Percentiles rank a stretch among this genome's conserved stretches.
Evolutionary conservation across 148 eudicot genomes (phyloP).

Genomic region (Linanthus parryae): DNA sequence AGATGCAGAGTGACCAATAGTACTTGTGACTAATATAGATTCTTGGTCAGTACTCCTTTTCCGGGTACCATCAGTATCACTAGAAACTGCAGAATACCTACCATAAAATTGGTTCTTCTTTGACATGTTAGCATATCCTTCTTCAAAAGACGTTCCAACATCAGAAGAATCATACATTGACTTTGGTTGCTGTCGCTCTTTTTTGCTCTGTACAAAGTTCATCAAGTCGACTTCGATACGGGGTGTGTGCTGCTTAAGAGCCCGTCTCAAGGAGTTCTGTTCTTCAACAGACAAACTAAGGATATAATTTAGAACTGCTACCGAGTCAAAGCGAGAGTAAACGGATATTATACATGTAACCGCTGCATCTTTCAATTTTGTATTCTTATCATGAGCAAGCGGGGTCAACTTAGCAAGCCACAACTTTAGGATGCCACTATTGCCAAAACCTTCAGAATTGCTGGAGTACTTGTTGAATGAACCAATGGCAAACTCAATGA

Average conservation of each 20-base stretch:
- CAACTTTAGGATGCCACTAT: slow-evolving; percentile 70
- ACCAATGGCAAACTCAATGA: slow-evolving; percentile 78
- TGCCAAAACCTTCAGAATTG: slow-evolving; percentile 65
- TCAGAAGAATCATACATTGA: slow-evolving; percentile 77
- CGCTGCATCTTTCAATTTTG: slow-evolving; percentile 86
- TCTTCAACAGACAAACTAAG: slow-evolving; percentile 87
- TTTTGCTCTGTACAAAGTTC: slow-evolving; percentile 81
- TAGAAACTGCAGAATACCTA: slow-evolving; percentile 60
- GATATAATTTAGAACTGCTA: slow-evolving; percentile 67
- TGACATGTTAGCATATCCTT: slow-evolving; percentile 60
- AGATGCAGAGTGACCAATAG: slow-evolving; percentile 37
- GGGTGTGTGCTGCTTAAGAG: slow-evolving; percentile 86
- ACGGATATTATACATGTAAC: slow-evolving; percentile 82
- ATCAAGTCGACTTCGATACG: slow-evolving; percentile 93
- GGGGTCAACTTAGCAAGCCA: slow-evolving; percentile 94
- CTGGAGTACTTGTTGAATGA: slow-evolving; percentile 77
- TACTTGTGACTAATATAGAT: slow-evolving; percentile 28
- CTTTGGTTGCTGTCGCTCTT: slow-evolving; percentile 71
- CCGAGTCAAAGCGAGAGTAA: slow-evolving; percentile 72
- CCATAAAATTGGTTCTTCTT: slow-evolving; percentile 66
- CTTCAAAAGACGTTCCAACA: slow-evolving; percentile 80
- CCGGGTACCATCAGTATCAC: slow-evolving; percentile 65
- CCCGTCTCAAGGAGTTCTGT: slow-evolving; percentile 83
- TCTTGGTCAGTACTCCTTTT: slow-evolving; percentile 69
- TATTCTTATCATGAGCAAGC: slow-evolving; percentile 76